These are phyloP conservation scores for Pleurotus salmoneostramineus DNA, from an alignment of 768 basidiomycete species.

Conservation along the genomic window DNA sequence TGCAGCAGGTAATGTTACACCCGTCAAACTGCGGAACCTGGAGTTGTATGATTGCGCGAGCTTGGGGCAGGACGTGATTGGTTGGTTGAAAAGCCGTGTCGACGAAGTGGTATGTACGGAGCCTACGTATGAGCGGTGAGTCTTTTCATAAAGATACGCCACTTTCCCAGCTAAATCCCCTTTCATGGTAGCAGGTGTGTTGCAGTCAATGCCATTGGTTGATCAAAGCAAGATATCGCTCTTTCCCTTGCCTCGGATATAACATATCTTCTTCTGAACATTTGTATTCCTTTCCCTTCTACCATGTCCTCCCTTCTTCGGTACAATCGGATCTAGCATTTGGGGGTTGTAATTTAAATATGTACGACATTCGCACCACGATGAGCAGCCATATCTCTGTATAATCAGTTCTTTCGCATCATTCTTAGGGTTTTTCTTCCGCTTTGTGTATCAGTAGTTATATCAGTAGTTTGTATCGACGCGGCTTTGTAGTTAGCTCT, in stretches of 20 bases:
- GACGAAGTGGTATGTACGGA: slow-evolving; percentile 62
- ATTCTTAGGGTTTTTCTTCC: no score
- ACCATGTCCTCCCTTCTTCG: no score
- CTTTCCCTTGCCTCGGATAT: not conserved
- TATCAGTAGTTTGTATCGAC: no score
- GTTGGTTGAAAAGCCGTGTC: slow-evolving; percentile 62
- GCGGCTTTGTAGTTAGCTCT: no score
- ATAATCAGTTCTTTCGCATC: no score
- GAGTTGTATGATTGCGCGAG: slow-evolving; percentile 67
- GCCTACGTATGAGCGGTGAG: slow-evolving; percentile 45
- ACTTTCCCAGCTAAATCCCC: not conserved
- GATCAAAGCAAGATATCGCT: not conserved
- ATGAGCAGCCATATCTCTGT: no score
- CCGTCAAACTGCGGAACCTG: slow-evolving; percentile 48
- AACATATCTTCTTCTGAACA: no score
- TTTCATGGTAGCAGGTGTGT: slow-evolving; percentile 3
- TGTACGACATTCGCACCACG: no score
- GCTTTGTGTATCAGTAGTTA: no score
- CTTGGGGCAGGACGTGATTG: slow-evolving; percentile 64
- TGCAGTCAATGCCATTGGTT: slow-evolving; percentile 1
- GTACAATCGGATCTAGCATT: no score
- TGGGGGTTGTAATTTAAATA: no score
- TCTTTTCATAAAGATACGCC: not conserved
- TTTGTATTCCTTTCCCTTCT: no score
- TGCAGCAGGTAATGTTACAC: slow-evolving; percentile 39